Evolutionary conservation across 306 rosid genomes (phyloP).

Genomic region (Purshia tridentata): DNA sequence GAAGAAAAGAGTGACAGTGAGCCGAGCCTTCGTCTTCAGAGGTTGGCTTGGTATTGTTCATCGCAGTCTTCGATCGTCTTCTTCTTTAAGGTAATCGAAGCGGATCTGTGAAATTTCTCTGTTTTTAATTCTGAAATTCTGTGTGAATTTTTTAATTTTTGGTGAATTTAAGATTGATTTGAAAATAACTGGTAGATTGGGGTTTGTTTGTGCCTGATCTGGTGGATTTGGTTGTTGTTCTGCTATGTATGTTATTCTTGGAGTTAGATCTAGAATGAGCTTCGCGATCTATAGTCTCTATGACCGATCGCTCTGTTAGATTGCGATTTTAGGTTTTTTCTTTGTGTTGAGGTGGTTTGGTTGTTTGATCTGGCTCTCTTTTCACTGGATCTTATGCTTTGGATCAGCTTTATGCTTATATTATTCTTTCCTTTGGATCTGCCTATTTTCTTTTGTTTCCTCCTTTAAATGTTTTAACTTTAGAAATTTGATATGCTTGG

Average conservation of each 20-base stretch:
- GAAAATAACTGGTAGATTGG: conserved; percentile 22
- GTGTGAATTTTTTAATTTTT: background rate
- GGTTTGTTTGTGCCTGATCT: conserved; percentile 37
- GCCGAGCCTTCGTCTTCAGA: conserved; percentile 23
- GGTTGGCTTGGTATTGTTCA: conserved; percentile 23
- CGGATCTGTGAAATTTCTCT: conserved; percentile 10
- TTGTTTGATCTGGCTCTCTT: conserved; percentile 34
- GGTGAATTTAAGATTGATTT: conserved; percentile 19
- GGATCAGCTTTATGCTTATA: background rate
- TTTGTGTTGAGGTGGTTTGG: conserved; percentile 16
- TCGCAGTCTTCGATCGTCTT: conserved; percentile 6
- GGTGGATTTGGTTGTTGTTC: conserved; percentile 1
- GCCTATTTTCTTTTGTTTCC: background rate
- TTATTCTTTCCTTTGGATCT: conserved; percentile 15
- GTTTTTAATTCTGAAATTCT: background rate
- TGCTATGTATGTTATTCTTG: background rate
- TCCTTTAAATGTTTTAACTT: no score
- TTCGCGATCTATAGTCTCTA: background rate
- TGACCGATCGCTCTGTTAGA: background rate
- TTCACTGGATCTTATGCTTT: conserved; percentile 14
- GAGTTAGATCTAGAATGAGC: conserved; percentile 33
- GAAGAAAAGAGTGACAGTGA: background rate
- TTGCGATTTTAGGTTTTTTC: background rate
- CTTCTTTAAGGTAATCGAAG: conserved; percentile 17
- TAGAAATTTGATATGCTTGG: background rate